Evolutionary conservation across 257 asterid genomes (phyloP), one percentile per base, ranked within the genome.

Genomic region (Solanum paucissectum): DNA sequence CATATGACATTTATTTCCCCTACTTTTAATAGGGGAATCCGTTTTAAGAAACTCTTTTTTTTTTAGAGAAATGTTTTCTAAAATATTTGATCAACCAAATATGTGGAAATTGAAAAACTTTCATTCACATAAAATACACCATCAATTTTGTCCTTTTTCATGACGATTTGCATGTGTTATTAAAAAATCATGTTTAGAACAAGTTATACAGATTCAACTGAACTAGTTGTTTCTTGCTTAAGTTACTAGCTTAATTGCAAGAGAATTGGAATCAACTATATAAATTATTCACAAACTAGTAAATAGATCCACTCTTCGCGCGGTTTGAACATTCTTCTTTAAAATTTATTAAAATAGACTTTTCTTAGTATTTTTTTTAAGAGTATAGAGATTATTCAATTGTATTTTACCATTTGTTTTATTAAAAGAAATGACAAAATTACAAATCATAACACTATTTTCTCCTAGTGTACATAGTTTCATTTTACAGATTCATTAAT

Each of bases 1-100:
- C 12, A 0, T 8, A 58, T 10, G 1, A 25, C 2, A 66, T 0
- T 66, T 66, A 0, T 66, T 25, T 6, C 3, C 5, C 0, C 18
- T 25, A 66, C 0, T 29, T 69, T 69, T 0, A 27, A 27, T 18
- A 27, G 37, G 2, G 18, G 0, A 69, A 13, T 69, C 5, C 12
- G 0, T 25, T 66, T 66, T 66, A 66, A 0, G 7, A 25, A 64
- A 4, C 0, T 64, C 0, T 4, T n/a, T 64, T 62, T 55, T 25
- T 62, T 11, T 4, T 0, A 25, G 8, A 27, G 2, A 62, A 68
- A 27, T 27, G 1, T 68, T 0, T 68, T 25, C 33, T 5, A 12
- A 5, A 27, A 68, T 12, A 5, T 12, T 27, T 68, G 4, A 68
- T 68, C 7, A 68, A 27, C 27, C 36, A 68, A 68, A 25, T 11